Conservation (phyloP, 2,329 filamentous ascomycete genomes). For the Fusarium sp. region DNA sequence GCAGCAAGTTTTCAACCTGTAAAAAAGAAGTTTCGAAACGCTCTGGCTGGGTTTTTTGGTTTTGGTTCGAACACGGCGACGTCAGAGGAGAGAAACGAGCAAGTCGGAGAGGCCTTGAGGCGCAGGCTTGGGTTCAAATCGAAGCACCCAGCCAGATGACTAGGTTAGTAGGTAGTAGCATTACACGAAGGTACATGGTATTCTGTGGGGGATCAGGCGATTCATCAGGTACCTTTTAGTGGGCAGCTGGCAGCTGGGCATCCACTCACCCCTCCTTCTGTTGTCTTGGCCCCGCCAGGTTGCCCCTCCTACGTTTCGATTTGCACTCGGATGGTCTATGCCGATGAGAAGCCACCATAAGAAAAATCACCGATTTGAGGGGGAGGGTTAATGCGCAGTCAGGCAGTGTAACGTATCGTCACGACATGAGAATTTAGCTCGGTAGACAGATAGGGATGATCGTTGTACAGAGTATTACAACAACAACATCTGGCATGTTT, state of each 20-base stretch:
- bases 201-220: too few species aligned
- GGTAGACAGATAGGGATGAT: constrained; percentile 16
- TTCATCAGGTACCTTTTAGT: constrained; percentile 15
- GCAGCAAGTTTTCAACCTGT: not conserved
- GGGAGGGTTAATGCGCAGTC: not conserved
- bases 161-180: constrained; percentile 33
- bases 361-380: constrained; percentile 36
- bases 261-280: constrained; percentile 31
- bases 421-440: constrained; percentile 6
- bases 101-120: constrained; percentile 38
- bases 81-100: constrained; percentile 33
- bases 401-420: constrained; percentile 17
- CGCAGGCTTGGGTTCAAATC: constrained; percentile 41
- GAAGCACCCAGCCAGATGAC: constrained; percentile 34
- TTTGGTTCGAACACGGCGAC: constrained; percentile 35
- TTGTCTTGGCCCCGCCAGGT: constrained; percentile 38
- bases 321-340: constrained; percentile 22
- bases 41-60: constrained; percentile 2
- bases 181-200: not conserved
- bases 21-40: too few species aligned
- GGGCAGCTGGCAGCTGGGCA: constrained; percentile 15
- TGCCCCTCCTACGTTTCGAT: constrained; percentile 43
- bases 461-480: constrained; percentile 24
- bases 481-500: constrained; percentile 2
- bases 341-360: constrained; percentile 20